Conservation (phyloP, 495 filamentous ascomycete genomes). For the Podospora bellae-mahoneyi region DNA sequence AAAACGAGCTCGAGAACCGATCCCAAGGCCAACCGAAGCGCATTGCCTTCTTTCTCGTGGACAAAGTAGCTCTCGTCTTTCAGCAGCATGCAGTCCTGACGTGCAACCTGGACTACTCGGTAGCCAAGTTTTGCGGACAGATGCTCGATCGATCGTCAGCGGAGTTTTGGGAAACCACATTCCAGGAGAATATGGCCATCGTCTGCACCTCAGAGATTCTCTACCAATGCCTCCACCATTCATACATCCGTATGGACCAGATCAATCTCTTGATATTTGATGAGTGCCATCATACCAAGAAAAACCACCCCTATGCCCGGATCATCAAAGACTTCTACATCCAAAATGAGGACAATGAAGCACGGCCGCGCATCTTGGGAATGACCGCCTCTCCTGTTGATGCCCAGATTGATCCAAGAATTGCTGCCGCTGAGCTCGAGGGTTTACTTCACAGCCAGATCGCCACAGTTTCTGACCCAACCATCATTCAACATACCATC, state of each 20-base stretch:
- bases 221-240: conserved; percentile 70
- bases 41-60: conserved; percentile 84
- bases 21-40: conserved; percentile 55
- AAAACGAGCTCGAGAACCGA: conserved; percentile 73
- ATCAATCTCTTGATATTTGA: conserved; percentile 95
- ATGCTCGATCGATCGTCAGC: conserved; percentile 47
- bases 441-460: conserved; percentile 74
- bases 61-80: conserved; percentile 85
- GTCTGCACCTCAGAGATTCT: conserved; percentile 93
- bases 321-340: conserved; percentile 88
- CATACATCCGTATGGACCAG: conserved; percentile 73
- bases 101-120: conserved; percentile 76
- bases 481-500: conserved; percentile 57
- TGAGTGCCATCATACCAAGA: conserved; percentile 96
- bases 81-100: conserved; percentile 84
- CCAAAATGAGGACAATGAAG: conserved; percentile 33
- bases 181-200: conserved; percentile 75
- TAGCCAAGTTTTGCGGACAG: conserved; percentile 78
- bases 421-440: conserved; percentile 77
- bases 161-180: conserved; percentile 64
- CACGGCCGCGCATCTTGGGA: conserved; percentile 79
- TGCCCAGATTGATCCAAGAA: conserved; percentile 63
- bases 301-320: conserved; percentile 85
- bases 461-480: conserved; percentile 69
- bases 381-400: conserved; percentile 99